Conservation (phyloP, 495 filamentous ascomycete genomes). For the Trichoderma orchidacearum region DNA sequence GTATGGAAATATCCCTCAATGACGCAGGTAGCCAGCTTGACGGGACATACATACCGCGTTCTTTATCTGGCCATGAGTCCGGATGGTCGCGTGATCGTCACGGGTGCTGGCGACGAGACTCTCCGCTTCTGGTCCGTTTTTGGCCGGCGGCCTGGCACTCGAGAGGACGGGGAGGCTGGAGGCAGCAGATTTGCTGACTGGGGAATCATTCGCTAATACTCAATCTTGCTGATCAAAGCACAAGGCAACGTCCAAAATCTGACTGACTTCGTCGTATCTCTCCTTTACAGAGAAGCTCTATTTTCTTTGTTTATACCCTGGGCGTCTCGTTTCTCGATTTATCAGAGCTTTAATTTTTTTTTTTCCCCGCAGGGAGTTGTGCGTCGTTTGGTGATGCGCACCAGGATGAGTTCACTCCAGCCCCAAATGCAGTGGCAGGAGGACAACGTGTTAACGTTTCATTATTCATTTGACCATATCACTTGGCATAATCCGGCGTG, state of each 20-base stretch:
- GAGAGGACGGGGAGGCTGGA: constrained; percentile 36
- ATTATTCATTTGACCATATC: neutral
- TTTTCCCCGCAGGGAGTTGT: neutral
- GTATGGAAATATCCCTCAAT: constrained; percentile 98
- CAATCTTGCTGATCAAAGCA: neutral
- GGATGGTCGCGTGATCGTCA: constrained; percentile 85
- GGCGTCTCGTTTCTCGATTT: neutral
- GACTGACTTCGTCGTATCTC: constrained; percentile 5
- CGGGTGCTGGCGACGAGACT: constrained; percentile 92
- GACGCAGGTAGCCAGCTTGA: constrained; percentile 88
- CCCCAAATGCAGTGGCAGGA: neutral
- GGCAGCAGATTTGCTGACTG: constrained; percentile 50
- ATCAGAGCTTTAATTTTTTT: neutral
- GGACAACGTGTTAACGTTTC: neutral
- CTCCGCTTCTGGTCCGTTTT: constrained; percentile 96
- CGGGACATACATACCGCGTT: constrained; percentile 91
- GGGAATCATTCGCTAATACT: constrained; percentile 52
- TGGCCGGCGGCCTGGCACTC: constrained; percentile 44
- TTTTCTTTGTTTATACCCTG: neutral
- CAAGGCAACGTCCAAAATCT: neutral
- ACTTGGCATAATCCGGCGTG: neutral
- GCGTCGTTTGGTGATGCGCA: neutral
- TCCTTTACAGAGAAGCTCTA: neutral
- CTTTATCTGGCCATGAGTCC: constrained; percentile 96
- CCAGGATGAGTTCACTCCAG: neutral